phyloP scores from a whole-genome alignment of 1,284 basidiomycete species.

The Coniophora puteana region DNA sequence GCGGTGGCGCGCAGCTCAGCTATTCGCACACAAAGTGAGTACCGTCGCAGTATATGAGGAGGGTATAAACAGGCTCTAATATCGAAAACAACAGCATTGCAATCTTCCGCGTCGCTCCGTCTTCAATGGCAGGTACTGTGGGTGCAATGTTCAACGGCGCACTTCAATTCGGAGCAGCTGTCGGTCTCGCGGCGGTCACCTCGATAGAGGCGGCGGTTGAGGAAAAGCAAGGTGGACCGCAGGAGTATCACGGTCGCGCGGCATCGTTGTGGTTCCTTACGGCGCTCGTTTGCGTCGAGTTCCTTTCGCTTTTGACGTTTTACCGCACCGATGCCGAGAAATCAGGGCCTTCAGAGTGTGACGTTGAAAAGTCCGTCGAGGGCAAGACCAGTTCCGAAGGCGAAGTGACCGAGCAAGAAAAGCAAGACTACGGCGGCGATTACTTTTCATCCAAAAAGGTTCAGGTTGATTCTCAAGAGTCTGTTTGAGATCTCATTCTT shows the following conservation, averaged over 20 bases:
- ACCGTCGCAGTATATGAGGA: too few relatives aligned
- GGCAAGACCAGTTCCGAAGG: too few relatives aligned
- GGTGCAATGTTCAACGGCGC: conserved; percentile 55
- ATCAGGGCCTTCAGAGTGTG: too few relatives aligned
- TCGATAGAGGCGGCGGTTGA: conserved; percentile 48
- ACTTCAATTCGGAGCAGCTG: conserved; percentile 49
- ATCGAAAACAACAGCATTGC: conserved; percentile 36
- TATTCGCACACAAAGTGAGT: conserved; percentile 36
- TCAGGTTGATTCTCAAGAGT: too few relatives aligned
- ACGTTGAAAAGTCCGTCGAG: too few relatives aligned
- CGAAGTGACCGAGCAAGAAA: too few relatives aligned
- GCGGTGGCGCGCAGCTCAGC: conserved; percentile 31
- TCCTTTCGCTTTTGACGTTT: conserved; percentile 34
- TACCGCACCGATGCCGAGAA: conserved; percentile 28
- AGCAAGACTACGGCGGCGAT: too few relatives aligned
- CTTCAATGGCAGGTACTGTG: conserved; percentile 46
- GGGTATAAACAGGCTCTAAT: neutral
- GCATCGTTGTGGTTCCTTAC: conserved; percentile 50
- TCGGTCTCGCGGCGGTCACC: conserved; percentile 40
- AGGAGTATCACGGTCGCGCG: conserved; percentile 36
- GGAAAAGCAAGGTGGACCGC: conserved; percentile 23
- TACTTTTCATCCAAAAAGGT: too few relatives aligned
- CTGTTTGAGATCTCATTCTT: too few relatives aligned
- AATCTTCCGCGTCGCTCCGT: conserved; percentile 43
- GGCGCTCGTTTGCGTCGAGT: conserved; percentile 33